Evolutionary conservation across 1,139 yeast genomes (phyloP).

Genomic region (Yamadazyma blattariae): DNA sequence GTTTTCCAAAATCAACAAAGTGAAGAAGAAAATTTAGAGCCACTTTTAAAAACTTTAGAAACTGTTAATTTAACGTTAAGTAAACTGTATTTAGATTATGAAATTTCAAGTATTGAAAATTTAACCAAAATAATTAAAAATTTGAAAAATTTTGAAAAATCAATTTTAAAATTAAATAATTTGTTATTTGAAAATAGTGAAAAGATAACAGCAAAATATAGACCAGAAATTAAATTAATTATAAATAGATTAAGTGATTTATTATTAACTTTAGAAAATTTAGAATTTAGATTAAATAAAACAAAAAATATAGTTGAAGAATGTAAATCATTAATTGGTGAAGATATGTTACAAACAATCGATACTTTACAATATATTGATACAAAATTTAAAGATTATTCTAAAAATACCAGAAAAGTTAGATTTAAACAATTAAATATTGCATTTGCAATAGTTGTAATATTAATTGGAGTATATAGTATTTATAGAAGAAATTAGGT

Average conservation of each 20-base stretch:
- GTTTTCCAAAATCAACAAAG: constrained; percentile 4
- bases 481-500: no score
- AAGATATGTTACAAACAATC: constrained; percentile 29
- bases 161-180: constrained; percentile 10
- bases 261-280: constrained; percentile 21
- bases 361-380: constrained; percentile 33
- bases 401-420: constrained; percentile 22
- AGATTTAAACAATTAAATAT: constrained; percentile 29
- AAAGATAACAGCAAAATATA: constrained; percentile 19
- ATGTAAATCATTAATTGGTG: constrained; percentile 25
- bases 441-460: constrained; percentile 19
- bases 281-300: constrained; percentile 27
- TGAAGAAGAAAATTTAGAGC: constrained; percentile 9
- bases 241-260: constrained; percentile 29
- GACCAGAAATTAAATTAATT: constrained; percentile 25
- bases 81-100: neutral
- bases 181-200: constrained; percentile 4
- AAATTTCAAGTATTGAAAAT: constrained; percentile 5
- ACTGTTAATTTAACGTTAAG: constrained; percentile 11
- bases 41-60: constrained; percentile 12
- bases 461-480: constrained; percentile 21
- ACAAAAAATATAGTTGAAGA: constrained; percentile 24
- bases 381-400: constrained; percentile 24
- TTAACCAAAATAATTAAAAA: constrained; percentile 9
- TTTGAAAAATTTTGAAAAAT: constrained; percentile 5